Evolutionary conservation across 129 eudicot genomes (phyloP).

Genomic region (Flaveria bidentis): DNA sequence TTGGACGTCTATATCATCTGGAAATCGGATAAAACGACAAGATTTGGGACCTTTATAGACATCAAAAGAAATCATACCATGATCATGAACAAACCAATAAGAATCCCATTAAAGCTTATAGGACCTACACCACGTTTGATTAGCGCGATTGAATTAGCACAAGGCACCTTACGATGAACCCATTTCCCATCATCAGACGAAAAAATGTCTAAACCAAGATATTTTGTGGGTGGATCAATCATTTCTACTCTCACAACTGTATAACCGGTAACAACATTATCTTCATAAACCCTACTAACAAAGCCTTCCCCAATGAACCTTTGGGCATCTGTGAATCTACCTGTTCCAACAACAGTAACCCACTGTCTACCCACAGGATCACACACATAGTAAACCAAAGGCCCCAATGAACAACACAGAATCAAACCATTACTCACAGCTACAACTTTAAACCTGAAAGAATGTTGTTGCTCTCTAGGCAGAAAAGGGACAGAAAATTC

Average conservation of each 20-base stretch:
- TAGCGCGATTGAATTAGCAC: slow-evolving; percentile 21
- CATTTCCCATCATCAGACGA: slow-evolving; percentile 31
- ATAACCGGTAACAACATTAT: slow-evolving; percentile 33
- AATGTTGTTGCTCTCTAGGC: too few relatives aligned
- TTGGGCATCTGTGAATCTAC: background rate
- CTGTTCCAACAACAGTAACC: slow-evolving; percentile 20
- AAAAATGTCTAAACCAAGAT: slow-evolving; percentile 19
- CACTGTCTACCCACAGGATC: slow-evolving; percentile 37
- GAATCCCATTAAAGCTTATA: slow-evolving; percentile 26
- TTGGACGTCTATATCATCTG: background rate
- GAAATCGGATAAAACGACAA: background rate
- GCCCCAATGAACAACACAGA: background rate
- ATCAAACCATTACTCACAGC: too few relatives aligned
- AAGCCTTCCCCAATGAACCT: slow-evolving; percentile 33
- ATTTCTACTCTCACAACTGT: slow-evolving; percentile 27
- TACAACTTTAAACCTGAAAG: too few relatives aligned
- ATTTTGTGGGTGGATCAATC: background rate
- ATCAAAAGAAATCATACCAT: slow-evolving; percentile 37
- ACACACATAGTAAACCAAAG: slow-evolving; percentile 32
- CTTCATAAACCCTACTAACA: slow-evolving; percentile 30
- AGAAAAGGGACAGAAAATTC: too few relatives aligned
- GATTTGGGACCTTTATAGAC: slow-evolving; percentile 24
- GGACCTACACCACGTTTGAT: slow-evolving; percentile 27
- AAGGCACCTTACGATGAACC: slow-evolving; percentile 10
- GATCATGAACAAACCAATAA: slow-evolving; percentile 36